These are phyloP conservation scores for Diaporthe sp. DNA, from an alignment of 2,329 filamentous ascomycete genomes.

Conservation along the genomic window DNA sequence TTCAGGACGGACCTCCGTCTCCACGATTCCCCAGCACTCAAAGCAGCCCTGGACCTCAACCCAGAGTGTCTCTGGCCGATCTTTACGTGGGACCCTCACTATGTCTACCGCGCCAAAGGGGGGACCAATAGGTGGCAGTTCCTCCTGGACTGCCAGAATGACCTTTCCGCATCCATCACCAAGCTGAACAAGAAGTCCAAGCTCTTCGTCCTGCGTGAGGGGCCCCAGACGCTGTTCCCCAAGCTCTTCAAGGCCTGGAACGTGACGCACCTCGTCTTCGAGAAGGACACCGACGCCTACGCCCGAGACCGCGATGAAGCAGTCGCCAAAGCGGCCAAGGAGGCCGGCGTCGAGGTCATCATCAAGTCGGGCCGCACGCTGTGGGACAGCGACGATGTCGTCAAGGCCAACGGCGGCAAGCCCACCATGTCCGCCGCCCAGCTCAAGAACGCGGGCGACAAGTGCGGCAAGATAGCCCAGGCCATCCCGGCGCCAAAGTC, in stretches of 20 bases:
- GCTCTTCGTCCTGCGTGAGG: constrained; percentile 80
- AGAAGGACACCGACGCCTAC: constrained; percentile 84
- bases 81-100: constrained; percentile 87
- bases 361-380: constrained; percentile 75
- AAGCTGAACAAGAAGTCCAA: constrained; percentile 79
- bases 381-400: constrained; percentile 80
- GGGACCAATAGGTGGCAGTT: constrained; percentile 83
- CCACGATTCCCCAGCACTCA: constrained; percentile 81
- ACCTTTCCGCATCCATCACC: constrained; percentile 76
- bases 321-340: constrained; percentile 70
- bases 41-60: constrained; percentile 78
- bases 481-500: constrained; percentile 72
- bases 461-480: constrained; percentile 72
- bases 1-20: constrained; percentile 84
- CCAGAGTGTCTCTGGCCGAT: constrained; percentile 80
- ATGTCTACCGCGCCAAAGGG: constrained; percentile 79
- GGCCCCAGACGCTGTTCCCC: constrained; percentile 77
- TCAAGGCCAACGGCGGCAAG: constrained; percentile 74
- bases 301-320: constrained; percentile 73
- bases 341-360: constrained; percentile 79
- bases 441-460: constrained; percentile 73
- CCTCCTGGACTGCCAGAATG: constrained; percentile 80
- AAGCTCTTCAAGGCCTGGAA: constrained; percentile 82
- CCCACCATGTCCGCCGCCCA: constrained; percentile 83
- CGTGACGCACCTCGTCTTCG: constrained; percentile 82